Evolutionary conservation across 495 filamentous ascomycete species (phyloP).

Genomic region (Elasticomyces elasticus): DNA sequence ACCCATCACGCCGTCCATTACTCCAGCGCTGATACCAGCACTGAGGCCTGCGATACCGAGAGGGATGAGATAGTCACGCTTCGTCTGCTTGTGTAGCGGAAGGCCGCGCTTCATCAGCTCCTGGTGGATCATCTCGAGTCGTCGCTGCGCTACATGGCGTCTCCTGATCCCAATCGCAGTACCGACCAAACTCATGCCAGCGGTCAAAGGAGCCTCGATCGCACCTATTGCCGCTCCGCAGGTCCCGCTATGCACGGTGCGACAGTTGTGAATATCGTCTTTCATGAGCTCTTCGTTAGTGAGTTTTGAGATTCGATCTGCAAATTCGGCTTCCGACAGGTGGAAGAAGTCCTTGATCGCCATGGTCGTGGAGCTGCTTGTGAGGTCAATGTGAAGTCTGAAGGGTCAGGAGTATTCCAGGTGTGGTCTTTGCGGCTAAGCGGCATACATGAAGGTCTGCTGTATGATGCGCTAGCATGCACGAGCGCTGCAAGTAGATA

Average conservation of each 20-base stretch:
- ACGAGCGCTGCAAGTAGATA: too few relatives aligned
- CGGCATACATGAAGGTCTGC: too few relatives aligned
- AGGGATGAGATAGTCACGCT: conserved; percentile 12
- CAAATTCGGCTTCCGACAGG: conserved; percentile 6
- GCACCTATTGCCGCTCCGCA: conserved; percentile 3
- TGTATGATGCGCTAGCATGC: too few relatives aligned
- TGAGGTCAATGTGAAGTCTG: too few relatives aligned
- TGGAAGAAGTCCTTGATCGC: conserved; percentile 17
- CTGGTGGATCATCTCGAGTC: conserved; percentile 8
- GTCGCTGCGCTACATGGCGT: conserved; percentile 10
- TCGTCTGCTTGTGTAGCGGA: conserved; percentile 9
- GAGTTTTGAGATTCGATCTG: conserved; percentile 1
- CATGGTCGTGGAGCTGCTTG: background rate
- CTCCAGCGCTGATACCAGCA: background rate
- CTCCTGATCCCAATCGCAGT: conserved; percentile 7
- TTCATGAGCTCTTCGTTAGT: conserved; percentile 9
- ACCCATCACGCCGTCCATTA: background rate
- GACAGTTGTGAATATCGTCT: conserved; percentile 15
- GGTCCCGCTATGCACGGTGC: conserved; percentile 4
- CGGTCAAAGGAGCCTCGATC: background rate
- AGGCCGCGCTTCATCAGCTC: conserved; percentile 8
- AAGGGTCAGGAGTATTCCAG: too few relatives aligned
- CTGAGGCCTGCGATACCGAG: conserved; percentile 2
- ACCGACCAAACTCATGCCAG: conserved; percentile 8
- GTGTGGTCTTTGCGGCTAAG: too few relatives aligned